These are phyloP conservation scores for Euphorbia celastroides DNA, from an alignment of 441 rosid genomes.

Conservation along the genomic window DNA sequence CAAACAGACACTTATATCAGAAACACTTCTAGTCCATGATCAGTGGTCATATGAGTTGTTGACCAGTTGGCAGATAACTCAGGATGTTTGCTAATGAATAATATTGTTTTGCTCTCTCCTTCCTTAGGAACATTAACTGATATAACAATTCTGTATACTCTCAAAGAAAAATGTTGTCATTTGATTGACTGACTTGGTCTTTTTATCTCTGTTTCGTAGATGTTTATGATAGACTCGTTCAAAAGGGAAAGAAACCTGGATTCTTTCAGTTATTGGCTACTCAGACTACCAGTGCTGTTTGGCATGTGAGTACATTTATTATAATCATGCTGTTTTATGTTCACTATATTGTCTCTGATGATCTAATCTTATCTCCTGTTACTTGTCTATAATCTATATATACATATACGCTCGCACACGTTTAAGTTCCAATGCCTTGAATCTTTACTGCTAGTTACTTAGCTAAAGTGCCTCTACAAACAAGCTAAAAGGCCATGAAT, in stretches of 20 bases:
- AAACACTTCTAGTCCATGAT: neutral
- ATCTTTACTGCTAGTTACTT: neutral
- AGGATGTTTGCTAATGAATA: neutral
- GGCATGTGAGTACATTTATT: conserved; percentile 74
- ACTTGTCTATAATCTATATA: neutral
- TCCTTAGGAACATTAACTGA: neutral
- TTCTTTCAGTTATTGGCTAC: conserved; percentile 91
- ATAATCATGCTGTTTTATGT: conserved; percentile 3
- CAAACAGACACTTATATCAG: too few species aligned
- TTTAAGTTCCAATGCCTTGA: neutral
- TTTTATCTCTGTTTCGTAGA: conserved; percentile 34
- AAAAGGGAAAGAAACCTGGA: conserved; percentile 77
- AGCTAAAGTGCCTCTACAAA: neutral
- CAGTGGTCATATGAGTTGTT: neutral
- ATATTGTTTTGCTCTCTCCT: neutral
- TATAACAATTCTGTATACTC: neutral
- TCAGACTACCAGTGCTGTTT: conserved; percentile 89
- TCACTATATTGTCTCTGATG: neutral
- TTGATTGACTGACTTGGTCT: conserved; percentile 12
- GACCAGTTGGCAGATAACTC: neutral
- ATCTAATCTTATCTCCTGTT: neutral
- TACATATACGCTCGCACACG: too few species aligned
- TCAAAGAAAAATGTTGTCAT: conserved; percentile 7
- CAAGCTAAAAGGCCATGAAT: neutral
- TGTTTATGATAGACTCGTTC: conserved; percentile 82